A percentile compares a stretch with the other conserved stretches of the same genome.
phyloP scores from a whole-genome alignment of 139 green algal species.

The Zygnema circumcarinatum region DNA sequence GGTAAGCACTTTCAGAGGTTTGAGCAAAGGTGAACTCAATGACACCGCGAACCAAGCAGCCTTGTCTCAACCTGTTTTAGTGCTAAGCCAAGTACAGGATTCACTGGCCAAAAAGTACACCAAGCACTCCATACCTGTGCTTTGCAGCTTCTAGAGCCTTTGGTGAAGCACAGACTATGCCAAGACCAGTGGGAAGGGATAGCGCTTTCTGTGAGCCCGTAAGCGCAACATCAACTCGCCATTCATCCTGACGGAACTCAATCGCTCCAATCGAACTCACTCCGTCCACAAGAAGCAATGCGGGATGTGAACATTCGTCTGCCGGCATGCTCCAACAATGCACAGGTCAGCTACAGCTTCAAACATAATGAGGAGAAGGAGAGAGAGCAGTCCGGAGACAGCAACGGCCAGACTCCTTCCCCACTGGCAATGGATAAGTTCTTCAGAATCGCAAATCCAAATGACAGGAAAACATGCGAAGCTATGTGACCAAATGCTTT shows the following conservation, averaged over 20 bases:
- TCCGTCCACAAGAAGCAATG: conserved; percentile 90
- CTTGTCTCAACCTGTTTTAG: too few species aligned
- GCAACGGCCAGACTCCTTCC: background rate
- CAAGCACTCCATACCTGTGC: too few species aligned
- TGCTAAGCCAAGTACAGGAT: too few species aligned
- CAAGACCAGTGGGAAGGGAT: conserved; percentile 92
- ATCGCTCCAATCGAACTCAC: conserved; percentile 94
- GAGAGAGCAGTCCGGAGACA: background rate
- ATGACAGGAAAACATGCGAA: background rate
- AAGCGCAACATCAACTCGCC: conserved; percentile 94
- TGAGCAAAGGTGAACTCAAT: too few species aligned
- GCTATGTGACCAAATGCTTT: background rate
- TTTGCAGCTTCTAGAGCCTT: conserved; percentile 72
- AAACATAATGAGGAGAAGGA: background rate
- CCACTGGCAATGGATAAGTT: background rate
- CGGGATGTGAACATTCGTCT: conserved; percentile 79
- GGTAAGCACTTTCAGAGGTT: background rate
- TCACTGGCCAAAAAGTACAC: too few species aligned
- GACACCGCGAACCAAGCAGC: too few species aligned
- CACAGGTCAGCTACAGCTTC: background rate
- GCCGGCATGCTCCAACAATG: conserved; percentile 33
- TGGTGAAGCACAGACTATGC: conserved; percentile 79
- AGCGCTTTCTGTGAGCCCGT: conserved; percentile 97
- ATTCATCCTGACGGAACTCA: conserved; percentile 93
- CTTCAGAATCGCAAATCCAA: background rate